Evolutionary conservation across 1,284 basidiomycete species (phyloP), one percentile per base, ranked within the genome.

Genomic region (Chondrostereum purpureum): DNA sequence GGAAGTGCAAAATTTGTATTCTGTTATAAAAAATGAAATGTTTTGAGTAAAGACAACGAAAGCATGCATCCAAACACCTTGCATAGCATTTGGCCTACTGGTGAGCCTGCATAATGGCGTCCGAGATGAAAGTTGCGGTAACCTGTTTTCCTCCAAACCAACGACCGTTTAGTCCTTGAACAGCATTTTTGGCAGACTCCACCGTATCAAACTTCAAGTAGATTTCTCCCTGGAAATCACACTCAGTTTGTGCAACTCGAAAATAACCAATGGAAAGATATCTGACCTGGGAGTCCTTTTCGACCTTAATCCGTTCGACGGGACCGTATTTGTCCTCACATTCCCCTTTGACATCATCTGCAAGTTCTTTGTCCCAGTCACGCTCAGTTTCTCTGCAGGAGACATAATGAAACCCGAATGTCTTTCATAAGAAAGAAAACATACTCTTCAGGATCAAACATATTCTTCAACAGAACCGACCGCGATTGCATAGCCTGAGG

Each of bases 291-390:
- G 91, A 90, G 56, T 98, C 93, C 67, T 83, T 93, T 61, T 96
- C 92, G 22, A 99, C 82, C 60, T 92, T 92, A 70, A 99, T 92
- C 24, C 83, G 81, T 40, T 79, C 73, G 23, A 99, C 91, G 36
- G 64, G 67, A 43, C 96, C 95, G 58, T 97, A 99, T 68, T 96
- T 94, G 50, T 70, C 69, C 65, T 94, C 85, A 54, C 92, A 91
- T 72, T 99, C 96, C 47, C 79, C 80, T 68, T 92, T 94, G 60
- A 99, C 91, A 59, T 99, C 95, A 22, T 97, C 93, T 43, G 84
- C 90, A 24, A 99, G 83, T 45, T 98, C 96, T 50, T 81, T 86
- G 62, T 98, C 92, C 96, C 95, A 99, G 58, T 96, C 90, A 22
- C 77, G 78, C 53, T 95, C 95, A 16, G 90, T 94, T 74, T 99